Percentiles rank a stretch among this genome's conserved stretches.
These are phyloP conservation scores for Passiflora organensis DNA, from an alignment of 345 rosid genomes.

Conservation along the genomic window DNA sequence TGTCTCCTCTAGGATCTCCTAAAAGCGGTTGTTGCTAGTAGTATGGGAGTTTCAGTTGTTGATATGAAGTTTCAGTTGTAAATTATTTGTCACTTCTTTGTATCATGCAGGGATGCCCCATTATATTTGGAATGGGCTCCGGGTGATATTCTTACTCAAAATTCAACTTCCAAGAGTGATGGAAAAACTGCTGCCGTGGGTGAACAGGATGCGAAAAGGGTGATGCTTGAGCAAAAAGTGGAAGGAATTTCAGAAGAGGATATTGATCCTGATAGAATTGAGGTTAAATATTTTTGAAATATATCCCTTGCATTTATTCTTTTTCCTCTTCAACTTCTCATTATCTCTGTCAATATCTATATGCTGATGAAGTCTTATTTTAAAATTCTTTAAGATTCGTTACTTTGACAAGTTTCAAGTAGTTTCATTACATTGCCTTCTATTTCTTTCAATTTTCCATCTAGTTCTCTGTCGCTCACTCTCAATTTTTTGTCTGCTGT, in stretches of 20 bases:
- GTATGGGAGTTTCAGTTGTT: background rate
- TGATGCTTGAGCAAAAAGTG: constrained; percentile 54
- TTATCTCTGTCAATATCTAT: background rate
- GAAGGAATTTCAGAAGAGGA: constrained; percentile 52
- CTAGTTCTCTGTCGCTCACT: background rate
- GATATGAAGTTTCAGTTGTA: too few species aligned
- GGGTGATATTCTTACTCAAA: constrained; percentile 49
- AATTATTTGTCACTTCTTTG: constrained; percentile 5
- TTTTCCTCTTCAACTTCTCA: constrained; percentile 3
- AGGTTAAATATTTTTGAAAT: constrained; percentile 37
- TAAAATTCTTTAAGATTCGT: too few species aligned
- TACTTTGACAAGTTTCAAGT: too few species aligned
- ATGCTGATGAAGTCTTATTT: too few species aligned
- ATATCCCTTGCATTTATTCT: background rate
- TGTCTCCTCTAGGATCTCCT: background rate
- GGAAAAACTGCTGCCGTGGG: constrained; percentile 39
- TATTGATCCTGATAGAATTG: constrained; percentile 73
- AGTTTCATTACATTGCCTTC: too few species aligned
- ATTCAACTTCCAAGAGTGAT: constrained; percentile 29
- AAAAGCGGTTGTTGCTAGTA: background rate
- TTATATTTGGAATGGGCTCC: constrained; percentile 98
- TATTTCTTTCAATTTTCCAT: background rate
- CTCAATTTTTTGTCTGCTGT: constrained; percentile 18
- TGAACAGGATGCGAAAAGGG: constrained; percentile 56
- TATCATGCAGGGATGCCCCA: constrained; percentile 72